phyloP scores from a whole-genome alignment of 176 grass and related monocot genomes.

The Paspalum vaginatum region DNA sequence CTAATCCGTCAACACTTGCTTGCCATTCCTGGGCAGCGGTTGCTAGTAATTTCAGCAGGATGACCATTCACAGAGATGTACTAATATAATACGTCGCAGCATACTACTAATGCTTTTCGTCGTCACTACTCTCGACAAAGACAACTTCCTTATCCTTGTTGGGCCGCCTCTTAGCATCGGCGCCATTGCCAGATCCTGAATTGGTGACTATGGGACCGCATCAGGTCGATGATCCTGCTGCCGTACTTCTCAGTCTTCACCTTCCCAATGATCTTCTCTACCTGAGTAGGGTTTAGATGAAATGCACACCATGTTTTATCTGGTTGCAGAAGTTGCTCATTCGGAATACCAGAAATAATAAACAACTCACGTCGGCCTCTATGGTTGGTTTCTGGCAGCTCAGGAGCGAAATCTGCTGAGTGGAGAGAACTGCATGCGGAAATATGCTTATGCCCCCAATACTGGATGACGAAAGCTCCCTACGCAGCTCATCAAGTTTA shows the following conservation, averaged over 20 bases:
- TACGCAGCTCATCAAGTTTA: conserved; percentile 73
- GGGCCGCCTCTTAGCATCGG: conserved; percentile 48
- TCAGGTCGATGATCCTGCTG: conserved; percentile 58
- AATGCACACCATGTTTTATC: conserved; percentile 14
- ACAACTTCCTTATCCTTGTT: conserved; percentile 71
- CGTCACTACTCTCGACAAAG: conserved; percentile 69
- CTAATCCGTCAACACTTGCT: no score
- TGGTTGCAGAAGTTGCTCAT: not conserved
- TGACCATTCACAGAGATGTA: no score
- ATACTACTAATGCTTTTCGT: conserved; percentile 38
- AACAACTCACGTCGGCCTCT: conserved; percentile 53
- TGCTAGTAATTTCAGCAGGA: no score
- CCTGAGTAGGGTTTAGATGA: conserved; percentile 45
- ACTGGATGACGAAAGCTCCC: conserved; percentile 57
- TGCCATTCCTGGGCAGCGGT: no score
- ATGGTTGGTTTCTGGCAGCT: conserved; percentile 66
- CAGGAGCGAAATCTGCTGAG: conserved; percentile 64
- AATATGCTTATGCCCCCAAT: conserved; percentile 64
- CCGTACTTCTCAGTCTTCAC: conserved; percentile 81
- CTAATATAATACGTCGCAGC: no score
- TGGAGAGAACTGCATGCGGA: conserved; percentile 79
- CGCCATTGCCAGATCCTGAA: conserved; percentile 35
- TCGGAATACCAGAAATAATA: not conserved
- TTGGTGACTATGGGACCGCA: conserved; percentile 29
- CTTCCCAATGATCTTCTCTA: conserved; percentile 88